Evolutionary conservation across 306 rosid genomes (phyloP).

Genomic region (Cucurbita argyrosperma): DNA sequence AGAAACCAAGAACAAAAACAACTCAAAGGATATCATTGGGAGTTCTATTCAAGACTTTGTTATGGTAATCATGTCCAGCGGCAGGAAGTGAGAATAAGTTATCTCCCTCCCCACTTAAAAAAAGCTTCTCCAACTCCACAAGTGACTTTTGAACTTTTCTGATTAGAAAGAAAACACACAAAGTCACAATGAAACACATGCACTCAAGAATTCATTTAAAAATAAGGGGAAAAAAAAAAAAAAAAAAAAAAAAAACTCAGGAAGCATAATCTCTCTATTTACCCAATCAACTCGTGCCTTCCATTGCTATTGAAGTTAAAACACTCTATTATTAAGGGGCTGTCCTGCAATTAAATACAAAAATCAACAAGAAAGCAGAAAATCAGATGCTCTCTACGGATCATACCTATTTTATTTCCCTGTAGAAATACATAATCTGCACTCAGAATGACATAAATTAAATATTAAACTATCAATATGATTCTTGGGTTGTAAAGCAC

Average conservation of each 20-base stretch:
- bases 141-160: conserved; percentile 76
- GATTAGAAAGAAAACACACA: conserved; percentile 18
- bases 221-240: not conserved
- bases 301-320: conserved; percentile 83
- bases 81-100: conserved; percentile 30
- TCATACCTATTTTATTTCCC: not conserved
- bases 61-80: conserved; percentile 56
- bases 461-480: not conserved
- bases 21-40: conserved; percentile 8
- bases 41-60: conserved; percentile 43
- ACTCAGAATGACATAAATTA: not conserved
- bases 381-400: not conserved
- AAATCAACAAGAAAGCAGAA: conserved; percentile 17
- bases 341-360: conserved; percentile 53
- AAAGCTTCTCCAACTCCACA: conserved; percentile 72
- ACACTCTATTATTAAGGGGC: conserved; percentile 72
- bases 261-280: conserved; percentile 18
- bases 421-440: not conserved
- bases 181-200: conserved; percentile 10
- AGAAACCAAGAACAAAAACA: not conserved
- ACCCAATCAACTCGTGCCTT: conserved; percentile 94
- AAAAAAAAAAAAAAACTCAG: not conserved
- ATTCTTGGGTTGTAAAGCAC: not conserved
- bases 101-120: conserved; percentile 52
- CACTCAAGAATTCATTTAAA: not conserved